Evolutionary conservation across 2,329 filamentous ascomycete species (phyloP), one percentile per base, ranked within the genome.

Genomic region (Colletotrichum liaoningense): DNA sequence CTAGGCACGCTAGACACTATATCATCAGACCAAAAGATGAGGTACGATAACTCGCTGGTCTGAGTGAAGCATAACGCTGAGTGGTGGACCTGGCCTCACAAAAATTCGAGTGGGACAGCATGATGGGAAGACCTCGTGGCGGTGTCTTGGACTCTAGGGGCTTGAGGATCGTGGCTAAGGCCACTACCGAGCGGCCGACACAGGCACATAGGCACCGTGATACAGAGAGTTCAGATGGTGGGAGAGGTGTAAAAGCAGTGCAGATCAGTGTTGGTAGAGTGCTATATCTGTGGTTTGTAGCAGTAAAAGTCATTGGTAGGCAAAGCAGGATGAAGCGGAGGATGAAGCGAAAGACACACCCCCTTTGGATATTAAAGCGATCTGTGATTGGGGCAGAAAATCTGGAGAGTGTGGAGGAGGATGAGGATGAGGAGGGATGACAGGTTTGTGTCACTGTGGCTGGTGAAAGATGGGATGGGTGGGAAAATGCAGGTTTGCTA

Each of bases 381-480:
- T 16, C 35, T 49, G 14, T 64, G 69, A 64, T 72, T 72, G 69
- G 69, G n/a, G 28, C 16, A 54, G 35, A 28, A 24, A 68, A 72
- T 58, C 69, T 72, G 65, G 59, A 64, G 65, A 69, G 69, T 42
- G 19, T 63, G 49, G 54, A 42, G 42, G 55, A 56, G 16, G 24
- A 38, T 19, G 66, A 54, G 8, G 46, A 54, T 8, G 26, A 35
- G 64, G 30, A 52, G 69, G 59, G 52, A 52, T 30, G 30, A 49
- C 68, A 26, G 42, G 35, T 12, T 56, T 35, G 64, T 62, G 57
- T 49, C 7, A 63, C 19, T 24, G 55, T 28, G 54, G 52, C 16
- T 62, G 38, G 64, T 49, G 42, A 49, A 33, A 38, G 14, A 63
- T 54, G 22, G 62, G 46, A 63, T 63, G 59, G 35, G 49, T 63